These are phyloP conservation scores for Populus tomentosa DNA, from an alignment of 441 rosid genomes.

Conservation along the genomic window DNA sequence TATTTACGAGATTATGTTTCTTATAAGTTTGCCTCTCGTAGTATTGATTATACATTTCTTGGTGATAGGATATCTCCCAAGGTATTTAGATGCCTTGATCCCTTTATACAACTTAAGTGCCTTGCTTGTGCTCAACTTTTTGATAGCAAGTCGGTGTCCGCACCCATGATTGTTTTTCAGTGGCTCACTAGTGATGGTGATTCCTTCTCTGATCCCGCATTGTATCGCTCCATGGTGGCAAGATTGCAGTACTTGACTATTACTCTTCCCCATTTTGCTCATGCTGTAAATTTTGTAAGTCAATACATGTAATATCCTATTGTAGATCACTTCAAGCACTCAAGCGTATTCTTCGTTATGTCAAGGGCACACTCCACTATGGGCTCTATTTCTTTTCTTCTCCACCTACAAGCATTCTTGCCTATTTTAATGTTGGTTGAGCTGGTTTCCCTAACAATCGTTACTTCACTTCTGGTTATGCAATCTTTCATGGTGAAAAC, in stretches of 20 bases:
- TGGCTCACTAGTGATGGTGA: not conserved
- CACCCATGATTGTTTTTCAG: not conserved
- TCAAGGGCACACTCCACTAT: too few species aligned
- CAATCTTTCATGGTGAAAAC: not conserved
- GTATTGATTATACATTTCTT: not conserved
- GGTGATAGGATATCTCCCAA: not conserved
- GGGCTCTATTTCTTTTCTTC: too few species aligned
- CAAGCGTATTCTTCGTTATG: too few species aligned
- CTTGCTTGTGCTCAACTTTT: not conserved
- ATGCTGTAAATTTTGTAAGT: too few species aligned
- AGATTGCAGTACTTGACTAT: too few species aligned
- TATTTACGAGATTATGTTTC: not conserved
- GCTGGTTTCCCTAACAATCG: not conserved
- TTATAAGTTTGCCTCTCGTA: not conserved
- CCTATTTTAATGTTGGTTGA: not conserved
- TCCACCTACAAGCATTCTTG: too few species aligned
- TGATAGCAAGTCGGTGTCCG: not conserved
- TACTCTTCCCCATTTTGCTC: too few species aligned
- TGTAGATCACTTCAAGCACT: too few species aligned
- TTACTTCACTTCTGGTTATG: not conserved
- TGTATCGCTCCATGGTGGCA: too few species aligned
- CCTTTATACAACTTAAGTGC: not conserved
- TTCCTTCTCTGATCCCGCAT: not conserved
- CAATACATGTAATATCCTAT: too few species aligned
- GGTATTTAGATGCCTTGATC: not conserved